Evolutionary conservation across 2,329 filamentous ascomycete species (phyloP).

Genomic region (Helicocarpus griseus): DNA sequence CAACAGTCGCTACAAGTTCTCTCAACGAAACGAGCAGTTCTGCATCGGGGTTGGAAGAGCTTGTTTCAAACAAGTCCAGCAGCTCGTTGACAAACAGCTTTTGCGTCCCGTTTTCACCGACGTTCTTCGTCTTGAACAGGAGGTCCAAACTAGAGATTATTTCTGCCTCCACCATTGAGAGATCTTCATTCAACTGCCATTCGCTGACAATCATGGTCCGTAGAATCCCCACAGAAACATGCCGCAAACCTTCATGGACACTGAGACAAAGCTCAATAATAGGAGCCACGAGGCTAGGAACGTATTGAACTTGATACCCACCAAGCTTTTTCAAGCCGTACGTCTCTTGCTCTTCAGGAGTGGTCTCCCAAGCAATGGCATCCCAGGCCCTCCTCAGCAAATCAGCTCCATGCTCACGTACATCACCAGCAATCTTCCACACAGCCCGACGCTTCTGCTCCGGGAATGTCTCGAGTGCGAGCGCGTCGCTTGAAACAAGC

Average conservation of each 20-base stretch:
- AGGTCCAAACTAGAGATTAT: constrained; percentile 90
- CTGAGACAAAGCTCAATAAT: constrained; percentile 92
- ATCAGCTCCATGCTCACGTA: constrained; percentile 82
- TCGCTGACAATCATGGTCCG: constrained; percentile 98
- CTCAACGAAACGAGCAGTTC: constrained; percentile 62
- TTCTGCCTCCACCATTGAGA: constrained; percentile 85
- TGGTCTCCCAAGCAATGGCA: constrained; percentile 92
- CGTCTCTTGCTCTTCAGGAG: constrained; percentile 61
- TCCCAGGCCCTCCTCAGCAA: constrained; percentile 82
- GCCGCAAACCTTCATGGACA: constrained; percentile 81
- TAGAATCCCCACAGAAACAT: constrained; percentile 83
- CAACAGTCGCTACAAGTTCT: constrained; percentile 71
- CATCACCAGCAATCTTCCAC: constrained; percentile 98
- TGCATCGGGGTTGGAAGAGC: constrained; percentile 46
- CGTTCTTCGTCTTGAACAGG: constrained; percentile 78
- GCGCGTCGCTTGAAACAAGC: constrained; percentile 75
- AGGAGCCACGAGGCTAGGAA: constrained; percentile 79
- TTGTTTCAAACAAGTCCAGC: constrained; percentile 64
- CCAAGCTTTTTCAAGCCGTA: constrained; percentile 80
- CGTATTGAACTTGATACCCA: constrained; percentile 96
- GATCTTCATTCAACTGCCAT: constrained; percentile 89
- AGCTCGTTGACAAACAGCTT: constrained; percentile 88
- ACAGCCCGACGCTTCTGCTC: constrained; percentile 94
- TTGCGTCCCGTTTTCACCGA: constrained; percentile 81
- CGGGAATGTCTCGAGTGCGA: constrained; percentile 89